Evolutionary conservation across 2,329 filamentous ascomycete genomes (phyloP).

Genomic region (Clonostachys byssicola): DNA sequence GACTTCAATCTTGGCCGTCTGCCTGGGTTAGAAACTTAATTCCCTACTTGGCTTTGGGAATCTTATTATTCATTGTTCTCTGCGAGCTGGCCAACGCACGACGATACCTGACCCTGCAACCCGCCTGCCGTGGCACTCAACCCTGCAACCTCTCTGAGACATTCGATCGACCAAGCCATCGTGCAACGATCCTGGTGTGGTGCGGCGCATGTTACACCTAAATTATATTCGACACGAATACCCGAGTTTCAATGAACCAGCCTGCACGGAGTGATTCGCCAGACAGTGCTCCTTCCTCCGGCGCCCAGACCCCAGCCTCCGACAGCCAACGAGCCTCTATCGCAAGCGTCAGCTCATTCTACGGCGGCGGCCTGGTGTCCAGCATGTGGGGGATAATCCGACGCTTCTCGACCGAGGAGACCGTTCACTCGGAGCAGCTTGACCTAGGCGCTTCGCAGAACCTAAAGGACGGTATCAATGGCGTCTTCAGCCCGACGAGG

Average conservation of each 20-base stretch:
- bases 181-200: no score
- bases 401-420: conserved; percentile 53
- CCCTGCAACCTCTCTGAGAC: no score
- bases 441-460: background rate
- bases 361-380: conserved; percentile 12
- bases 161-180: no score
- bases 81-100: background rate
- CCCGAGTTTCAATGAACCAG: background rate
- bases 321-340: background rate
- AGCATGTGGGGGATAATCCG: conserved; percentile 60
- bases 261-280: conserved; percentile 1
- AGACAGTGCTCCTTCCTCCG: conserved; percentile 4
- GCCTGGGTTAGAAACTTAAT: no score
- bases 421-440: conserved; percentile 10
- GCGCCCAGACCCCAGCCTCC: conserved; percentile 3
- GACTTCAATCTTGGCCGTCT: no score
- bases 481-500: conserved; percentile 44
- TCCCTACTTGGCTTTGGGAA: no score
- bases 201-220: no score
- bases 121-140: no score
- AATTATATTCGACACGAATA: no score
- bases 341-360: conserved; percentile 3
- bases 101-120: background rate
- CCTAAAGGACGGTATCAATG: conserved; percentile 41
- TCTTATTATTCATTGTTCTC: background rate